Conservation (phyloP, 352 stramenopile genomes). For the Achlya hypogyna region DNA sequence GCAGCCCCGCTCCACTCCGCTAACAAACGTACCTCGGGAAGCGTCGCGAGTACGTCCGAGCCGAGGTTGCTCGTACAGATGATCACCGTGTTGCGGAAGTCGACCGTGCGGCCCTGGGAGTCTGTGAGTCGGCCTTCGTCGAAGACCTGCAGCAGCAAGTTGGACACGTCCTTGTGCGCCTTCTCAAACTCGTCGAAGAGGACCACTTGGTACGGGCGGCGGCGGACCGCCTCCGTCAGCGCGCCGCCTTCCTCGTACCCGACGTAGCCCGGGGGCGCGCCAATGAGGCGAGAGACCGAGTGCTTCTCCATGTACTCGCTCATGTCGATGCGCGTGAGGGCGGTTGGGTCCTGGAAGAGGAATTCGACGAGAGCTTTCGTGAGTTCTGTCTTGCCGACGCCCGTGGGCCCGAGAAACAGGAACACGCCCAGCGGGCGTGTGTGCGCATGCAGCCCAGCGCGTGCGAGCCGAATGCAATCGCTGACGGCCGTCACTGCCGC, state of each 20-base stretch:
- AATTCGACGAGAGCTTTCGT: constrained; percentile 92
- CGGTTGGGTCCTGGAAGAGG: constrained; percentile 93
- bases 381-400: constrained; percentile 95
- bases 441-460: constrained; percentile 91
- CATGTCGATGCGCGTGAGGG: constrained; percentile 95
- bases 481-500: constrained; percentile 87
- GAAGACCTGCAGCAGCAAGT: constrained; percentile 91
- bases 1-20: neutral
- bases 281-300: constrained; percentile 87
- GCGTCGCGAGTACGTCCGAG: constrained; percentile 69
- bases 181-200: constrained; percentile 99
- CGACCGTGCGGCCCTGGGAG: constrained; percentile 89
- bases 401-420: constrained; percentile 91
- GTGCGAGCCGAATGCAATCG: constrained; percentile 85
- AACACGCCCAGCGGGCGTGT: constrained; percentile 93
- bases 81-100: constrained; percentile 97
- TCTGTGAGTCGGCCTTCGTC: constrained; percentile 91
- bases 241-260: constrained; percentile 93
- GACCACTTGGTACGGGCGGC: constrained; percentile 92
- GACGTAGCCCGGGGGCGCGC: constrained; percentile 89
- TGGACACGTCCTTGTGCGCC: constrained; percentile 93
- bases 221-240: constrained; percentile 92
- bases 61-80: constrained; percentile 98
- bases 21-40: constrained; percentile 31
- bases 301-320: constrained; percentile 97